Evolutionary conservation across 2,329 filamentous ascomycete species (phyloP).

Genomic region (Tolypocladium ophioglossoides): DNA sequence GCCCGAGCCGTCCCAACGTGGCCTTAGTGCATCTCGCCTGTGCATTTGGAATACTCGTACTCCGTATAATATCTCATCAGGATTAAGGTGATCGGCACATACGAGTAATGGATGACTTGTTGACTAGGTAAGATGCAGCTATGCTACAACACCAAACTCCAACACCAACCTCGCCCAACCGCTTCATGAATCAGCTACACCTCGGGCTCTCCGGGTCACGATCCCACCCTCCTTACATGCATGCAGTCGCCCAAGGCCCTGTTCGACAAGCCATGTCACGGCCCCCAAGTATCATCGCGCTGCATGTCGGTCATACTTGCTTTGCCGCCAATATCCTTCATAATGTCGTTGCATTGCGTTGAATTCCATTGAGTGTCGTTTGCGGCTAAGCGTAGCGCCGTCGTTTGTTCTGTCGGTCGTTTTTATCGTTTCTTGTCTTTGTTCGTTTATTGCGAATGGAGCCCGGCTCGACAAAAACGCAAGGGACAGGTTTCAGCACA

Average conservation of each 20-base stretch:
- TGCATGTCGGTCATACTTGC: background rate
- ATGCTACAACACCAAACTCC: too few relatives aligned
- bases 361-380: background rate
- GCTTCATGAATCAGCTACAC: background rate
- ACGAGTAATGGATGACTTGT: background rate
- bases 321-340: background rate
- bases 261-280: background rate
- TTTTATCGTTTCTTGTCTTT: background rate
- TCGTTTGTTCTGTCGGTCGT: background rate
- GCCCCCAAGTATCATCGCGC: background rate
- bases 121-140: background rate
- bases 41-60: background rate
- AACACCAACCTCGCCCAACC: background rate
- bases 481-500: background rate
- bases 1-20: background rate
- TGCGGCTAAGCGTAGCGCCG: background rate
- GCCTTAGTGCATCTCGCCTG: background rate
- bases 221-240: too few relatives aligned
- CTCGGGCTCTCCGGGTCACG: background rate
- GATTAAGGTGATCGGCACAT: too few relatives aligned
- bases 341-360: background rate
- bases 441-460: background rate
- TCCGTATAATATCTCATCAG: background rate
- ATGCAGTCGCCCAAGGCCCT: background rate
- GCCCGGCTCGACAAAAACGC: background rate